Base-by-base conservation (phyloP, 1,139 yeast species). In the Hyphopichia pseudoburtonii region DNA sequence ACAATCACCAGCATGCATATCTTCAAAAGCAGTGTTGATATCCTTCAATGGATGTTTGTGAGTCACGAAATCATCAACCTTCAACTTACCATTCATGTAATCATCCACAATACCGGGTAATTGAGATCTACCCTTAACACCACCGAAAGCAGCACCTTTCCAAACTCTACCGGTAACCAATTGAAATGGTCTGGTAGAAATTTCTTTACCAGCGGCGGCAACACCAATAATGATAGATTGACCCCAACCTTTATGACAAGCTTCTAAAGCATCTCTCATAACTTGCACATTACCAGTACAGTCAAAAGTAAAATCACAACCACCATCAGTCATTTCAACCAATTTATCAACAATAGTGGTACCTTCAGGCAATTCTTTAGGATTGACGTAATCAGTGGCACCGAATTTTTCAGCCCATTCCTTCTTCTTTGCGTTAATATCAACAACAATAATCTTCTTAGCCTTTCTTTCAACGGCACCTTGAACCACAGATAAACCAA, bases 231-330 rank as follows among this genome's bases (percentile, higher is more conserved):
- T 74, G 53, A 92, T 76, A 18, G 96, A 88, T 56, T 83, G 80
- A 65, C 98, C 98, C 97, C 98, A 94, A 48, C 98, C 98, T 71
- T 90, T 90, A 74, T 92, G 97, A 64, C 96, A 88, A 26, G 96
- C 88, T 72, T 92, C 97, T 51, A 92, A 76, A 16, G 98, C 98
- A 56, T 80, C 73, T 70, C 97, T 82, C 98, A 92, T 92, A 37
- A 92, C 98, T 33, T 78, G 66, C 44, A 84, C 92, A 60, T 92
- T 94, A 70, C 98, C 98, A 39, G 98, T 92, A 75, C 97, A 90
- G 70, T 94, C 98, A 59, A 92, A 92, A 28, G 97, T 90, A 70
- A 64, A 88, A 58, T 92, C 98, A 48, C 90, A 78, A 35, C 98
- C 98, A 53, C 98, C 98, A 56, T 92, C 97, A 41, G 97, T 89